Evolutionary conservation across 1,139 yeast species (phyloP).

Genomic region (Taiozyma sp.): DNA sequence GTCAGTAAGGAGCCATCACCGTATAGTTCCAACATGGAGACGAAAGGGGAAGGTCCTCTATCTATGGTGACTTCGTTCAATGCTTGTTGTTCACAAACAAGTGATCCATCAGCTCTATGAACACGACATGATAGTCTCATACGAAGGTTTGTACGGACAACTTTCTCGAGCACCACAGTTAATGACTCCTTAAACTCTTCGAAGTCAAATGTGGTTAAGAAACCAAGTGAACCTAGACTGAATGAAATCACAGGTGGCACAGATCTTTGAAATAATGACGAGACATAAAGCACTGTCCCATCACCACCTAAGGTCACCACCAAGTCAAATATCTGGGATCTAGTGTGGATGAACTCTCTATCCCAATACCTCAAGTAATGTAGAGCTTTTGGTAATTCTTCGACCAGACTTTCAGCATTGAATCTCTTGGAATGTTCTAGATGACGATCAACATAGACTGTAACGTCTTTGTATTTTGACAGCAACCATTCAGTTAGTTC

Average conservation of each 20-base stretch:
- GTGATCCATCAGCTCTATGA: slow-evolving; percentile 49
- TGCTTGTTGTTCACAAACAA: slow-evolving; percentile 72
- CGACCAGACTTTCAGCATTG: slow-evolving; percentile 38
- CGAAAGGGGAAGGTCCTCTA: slow-evolving; percentile 86
- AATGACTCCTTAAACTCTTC: slow-evolving; percentile 61
- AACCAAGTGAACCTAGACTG: slow-evolving; percentile 78
- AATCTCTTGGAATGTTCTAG: slow-evolving; percentile 60
- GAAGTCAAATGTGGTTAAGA: slow-evolving; percentile 72
- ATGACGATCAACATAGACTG: slow-evolving; percentile 68
- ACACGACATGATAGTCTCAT: slow-evolving; percentile 76
- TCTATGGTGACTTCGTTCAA: slow-evolving; percentile 82
- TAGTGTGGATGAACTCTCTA: slow-evolving; percentile 45
- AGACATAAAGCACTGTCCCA: slow-evolving; percentile 81
- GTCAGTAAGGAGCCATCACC: slow-evolving; percentile 80
- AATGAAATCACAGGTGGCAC: slow-evolving; percentile 90
- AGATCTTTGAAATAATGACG: slow-evolving; percentile 70
- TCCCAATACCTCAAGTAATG: slow-evolving; percentile 63
- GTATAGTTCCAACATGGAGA: slow-evolving; percentile 75
- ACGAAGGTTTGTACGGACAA: slow-evolving; percentile 73
- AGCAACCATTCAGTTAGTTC: slow-evolving; percentile 78
- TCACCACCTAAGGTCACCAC: slow-evolving; percentile 86
- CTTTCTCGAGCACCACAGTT: slow-evolving; percentile 53
- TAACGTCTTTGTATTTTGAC: slow-evolving; percentile 40
- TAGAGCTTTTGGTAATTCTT: slow-evolving; percentile 38
- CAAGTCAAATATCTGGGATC: slow-evolving; percentile 64